A percentile compares a stretch with the other conserved stretches of the same genome.
These are phyloP conservation scores for Leucogyrophana mollusca DNA, from an alignment of 768 basidiomycete species.

Conservation along the genomic window DNA sequence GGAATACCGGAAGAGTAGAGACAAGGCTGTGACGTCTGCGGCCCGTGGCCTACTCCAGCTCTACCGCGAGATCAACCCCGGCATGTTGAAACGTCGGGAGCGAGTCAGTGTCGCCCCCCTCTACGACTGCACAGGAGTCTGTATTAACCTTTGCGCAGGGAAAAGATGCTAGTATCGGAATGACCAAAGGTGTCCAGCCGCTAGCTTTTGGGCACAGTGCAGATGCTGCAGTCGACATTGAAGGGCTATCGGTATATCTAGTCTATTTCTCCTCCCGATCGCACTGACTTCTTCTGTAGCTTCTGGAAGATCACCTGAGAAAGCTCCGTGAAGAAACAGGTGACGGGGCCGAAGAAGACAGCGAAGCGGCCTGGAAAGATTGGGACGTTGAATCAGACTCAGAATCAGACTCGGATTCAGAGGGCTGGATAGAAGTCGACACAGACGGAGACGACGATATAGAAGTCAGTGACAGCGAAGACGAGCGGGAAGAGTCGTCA, in stretches of 20 bases:
- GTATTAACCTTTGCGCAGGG: slow-evolving; percentile 49
- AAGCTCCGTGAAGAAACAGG: slow-evolving; percentile 60
- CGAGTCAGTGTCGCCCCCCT: slow-evolving; percentile 47
- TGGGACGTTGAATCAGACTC: slow-evolving; percentile 86
- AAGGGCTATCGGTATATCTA: slow-evolving; percentile 77
- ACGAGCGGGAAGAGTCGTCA: slow-evolving; percentile 44
- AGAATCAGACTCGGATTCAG: slow-evolving; percentile 53
- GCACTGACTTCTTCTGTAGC: slow-evolving; percentile 39
- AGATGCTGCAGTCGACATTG: slow-evolving; percentile 79
- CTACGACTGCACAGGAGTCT: not conserved
- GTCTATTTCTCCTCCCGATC: not conserved
- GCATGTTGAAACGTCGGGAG: slow-evolving; percentile 85
- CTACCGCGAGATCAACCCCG: slow-evolving; percentile 95
- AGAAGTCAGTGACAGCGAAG: slow-evolving; percentile 85
- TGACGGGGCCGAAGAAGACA: slow-evolving; percentile 50
- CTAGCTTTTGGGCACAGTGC: slow-evolving; percentile 81
- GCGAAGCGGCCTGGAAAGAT: slow-evolving; percentile 75
- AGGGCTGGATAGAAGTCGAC: slow-evolving; percentile 79
- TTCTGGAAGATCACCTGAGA: slow-evolving; percentile 84
- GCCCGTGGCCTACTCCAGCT: slow-evolving; percentile 84
- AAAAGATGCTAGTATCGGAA: slow-evolving; percentile 84
- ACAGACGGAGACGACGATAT: slow-evolving; percentile 68
- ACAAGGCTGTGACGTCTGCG: slow-evolving; percentile 90
- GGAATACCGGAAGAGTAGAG: slow-evolving; percentile 93
- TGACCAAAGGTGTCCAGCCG: slow-evolving; percentile 60